Evolutionary conservation across 2,329 filamentous ascomycete species (phyloP).

Genomic region (Emmonsiellopsis sp.): DNA sequence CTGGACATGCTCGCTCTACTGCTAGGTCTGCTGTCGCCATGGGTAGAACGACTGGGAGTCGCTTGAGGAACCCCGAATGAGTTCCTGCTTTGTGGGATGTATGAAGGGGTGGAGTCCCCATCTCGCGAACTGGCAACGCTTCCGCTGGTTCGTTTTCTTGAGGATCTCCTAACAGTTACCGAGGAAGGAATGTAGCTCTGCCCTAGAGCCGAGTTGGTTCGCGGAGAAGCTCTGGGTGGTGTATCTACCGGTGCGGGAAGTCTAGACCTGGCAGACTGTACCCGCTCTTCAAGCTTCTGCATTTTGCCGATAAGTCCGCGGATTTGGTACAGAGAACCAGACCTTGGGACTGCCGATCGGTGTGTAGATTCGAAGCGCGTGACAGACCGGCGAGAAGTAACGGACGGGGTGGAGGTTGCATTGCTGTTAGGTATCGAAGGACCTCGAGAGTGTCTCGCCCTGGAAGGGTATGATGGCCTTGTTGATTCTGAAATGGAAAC

Average conservation of each 20-base stretch:
- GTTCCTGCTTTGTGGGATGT: slow-evolving; percentile 28
- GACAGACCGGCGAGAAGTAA: slow-evolving; percentile 29
- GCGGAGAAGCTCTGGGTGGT: slow-evolving; percentile 72
- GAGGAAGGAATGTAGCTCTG: slow-evolving; percentile 44
- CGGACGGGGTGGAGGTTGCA: slow-evolving; percentile 38
- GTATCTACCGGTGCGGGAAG: slow-evolving; percentile 72
- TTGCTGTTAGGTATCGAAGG: slow-evolving; percentile 49
- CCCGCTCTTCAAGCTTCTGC: slow-evolving; percentile 88
- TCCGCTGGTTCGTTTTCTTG: slow-evolving; percentile 33
- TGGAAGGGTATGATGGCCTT: slow-evolving; percentile 38
- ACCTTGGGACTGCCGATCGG: slow-evolving; percentile 13
- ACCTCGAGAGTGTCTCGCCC: slow-evolving; percentile 44
- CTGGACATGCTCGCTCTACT: slow-evolving; percentile 58
- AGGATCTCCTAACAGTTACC: slow-evolving; percentile 44
- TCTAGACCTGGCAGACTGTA: slow-evolving; percentile 85
- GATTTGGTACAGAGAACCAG: slow-evolving; percentile 80
- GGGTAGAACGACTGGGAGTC: slow-evolving; percentile 16
- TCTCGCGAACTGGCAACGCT: slow-evolving; percentile 33
- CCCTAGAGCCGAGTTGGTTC: slow-evolving; percentile 43
- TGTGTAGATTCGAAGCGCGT: slow-evolving; percentile 14
- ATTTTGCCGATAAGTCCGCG: slow-evolving; percentile 91
- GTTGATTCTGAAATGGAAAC: slow-evolving; percentile 43
- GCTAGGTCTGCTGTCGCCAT: slow-evolving; percentile 56
- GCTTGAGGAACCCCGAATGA: slow-evolving; percentile 37
- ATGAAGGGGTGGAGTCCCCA: slow-evolving; percentile 28